Percentiles rank a stretch among this genome's conserved stretches.
Conservation (phyloP, 2,329 filamentous ascomycete species). For the Aspergillus tanneri region DNA sequence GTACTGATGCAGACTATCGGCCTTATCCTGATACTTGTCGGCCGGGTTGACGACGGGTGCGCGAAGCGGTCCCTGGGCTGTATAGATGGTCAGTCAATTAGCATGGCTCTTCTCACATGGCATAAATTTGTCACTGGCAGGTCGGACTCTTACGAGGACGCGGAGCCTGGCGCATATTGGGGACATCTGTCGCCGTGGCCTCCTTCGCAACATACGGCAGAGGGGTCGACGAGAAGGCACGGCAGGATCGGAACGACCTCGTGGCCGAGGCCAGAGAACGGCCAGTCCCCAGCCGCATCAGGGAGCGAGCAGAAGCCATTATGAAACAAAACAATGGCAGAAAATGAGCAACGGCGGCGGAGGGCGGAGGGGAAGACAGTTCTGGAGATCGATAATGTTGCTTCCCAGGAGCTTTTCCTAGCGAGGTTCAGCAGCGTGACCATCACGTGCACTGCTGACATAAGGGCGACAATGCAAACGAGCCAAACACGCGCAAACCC, state of each 20-base stretch:
- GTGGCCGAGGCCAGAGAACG: slow-evolving; percentile 39
- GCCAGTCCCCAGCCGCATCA: slow-evolving; percentile 45
- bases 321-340: slow-evolving; percentile 32
- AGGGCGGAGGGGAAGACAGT: slow-evolving; percentile 23
- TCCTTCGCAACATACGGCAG: slow-evolving; percentile 47
- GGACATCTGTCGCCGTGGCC: slow-evolving; percentile 59
- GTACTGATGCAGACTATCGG: slow-evolving; percentile 86
- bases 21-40: slow-evolving; percentile 87
- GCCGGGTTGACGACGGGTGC: slow-evolving; percentile 83
- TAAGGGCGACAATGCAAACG: slow-evolving; percentile 23
- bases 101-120: neutral
- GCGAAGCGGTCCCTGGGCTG: slow-evolving; percentile 63
- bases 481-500: slow-evolving; percentile 24
- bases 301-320: slow-evolving; percentile 48
- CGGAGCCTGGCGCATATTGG: slow-evolving; percentile 66
- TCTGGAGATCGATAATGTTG: slow-evolving; percentile 14
- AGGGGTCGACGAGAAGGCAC: slow-evolving; percentile 42
- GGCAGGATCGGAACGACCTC: slow-evolving; percentile 34
- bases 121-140: neutral
- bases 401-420: slow-evolving; percentile 24
- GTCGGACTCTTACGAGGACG: slow-evolving; percentile 47
- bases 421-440: slow-evolving; percentile 18
- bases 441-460: slow-evolving; percentile 23
- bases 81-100: slow-evolving; percentile 12
- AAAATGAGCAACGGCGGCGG: slow-evolving; percentile 17